phyloP scores from a whole-genome alignment of 805 yeast species.

The Ogataea chonburiensis region DNA sequence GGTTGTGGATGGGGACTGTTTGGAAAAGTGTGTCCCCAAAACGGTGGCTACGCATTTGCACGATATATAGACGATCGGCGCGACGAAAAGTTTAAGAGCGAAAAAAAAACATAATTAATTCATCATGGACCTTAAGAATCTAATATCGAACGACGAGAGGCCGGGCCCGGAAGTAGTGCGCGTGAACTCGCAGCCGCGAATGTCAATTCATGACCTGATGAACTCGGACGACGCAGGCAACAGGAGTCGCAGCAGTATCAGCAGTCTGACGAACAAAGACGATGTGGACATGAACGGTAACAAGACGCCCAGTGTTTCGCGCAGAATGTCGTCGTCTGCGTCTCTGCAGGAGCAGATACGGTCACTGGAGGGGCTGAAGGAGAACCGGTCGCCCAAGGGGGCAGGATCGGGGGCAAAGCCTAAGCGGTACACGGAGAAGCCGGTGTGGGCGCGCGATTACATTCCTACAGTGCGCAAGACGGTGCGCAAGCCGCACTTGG shows the following conservation, averaged over 20 bases:
- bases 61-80: constrained; percentile 11
- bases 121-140: constrained; percentile 32
- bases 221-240: constrained; percentile 25
- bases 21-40: constrained; percentile 1
- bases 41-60: background rate
- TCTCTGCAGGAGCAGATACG: constrained; percentile 26
- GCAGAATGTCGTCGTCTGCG: constrained; percentile 15
- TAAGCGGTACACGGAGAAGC: constrained; percentile 59
- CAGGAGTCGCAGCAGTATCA: constrained; percentile 30
- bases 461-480: constrained; percentile 36
- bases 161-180: constrained; percentile 7
- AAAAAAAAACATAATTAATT: constrained; percentile 1
- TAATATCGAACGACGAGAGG: constrained; percentile 31
- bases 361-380: constrained; percentile 33
- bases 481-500: constrained; percentile 8
- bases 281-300: constrained; percentile 45
- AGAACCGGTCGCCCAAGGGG: constrained; percentile 12
- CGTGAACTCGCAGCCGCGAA: constrained; percentile 27
- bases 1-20: background rate
- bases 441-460: constrained; percentile 85
- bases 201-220: constrained; percentile 35
- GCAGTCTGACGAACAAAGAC: constrained; percentile 43
- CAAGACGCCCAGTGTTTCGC: constrained; percentile 35
- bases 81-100: constrained; percentile 4
- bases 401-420: constrained; percentile 54